Percentiles rank a stretch among this genome's conserved stretches.
These are phyloP conservation scores for Aspergillus nomiae DNA, from an alignment of 2,329 filamentous ascomycete genomes.

Conservation along the genomic window DNA sequence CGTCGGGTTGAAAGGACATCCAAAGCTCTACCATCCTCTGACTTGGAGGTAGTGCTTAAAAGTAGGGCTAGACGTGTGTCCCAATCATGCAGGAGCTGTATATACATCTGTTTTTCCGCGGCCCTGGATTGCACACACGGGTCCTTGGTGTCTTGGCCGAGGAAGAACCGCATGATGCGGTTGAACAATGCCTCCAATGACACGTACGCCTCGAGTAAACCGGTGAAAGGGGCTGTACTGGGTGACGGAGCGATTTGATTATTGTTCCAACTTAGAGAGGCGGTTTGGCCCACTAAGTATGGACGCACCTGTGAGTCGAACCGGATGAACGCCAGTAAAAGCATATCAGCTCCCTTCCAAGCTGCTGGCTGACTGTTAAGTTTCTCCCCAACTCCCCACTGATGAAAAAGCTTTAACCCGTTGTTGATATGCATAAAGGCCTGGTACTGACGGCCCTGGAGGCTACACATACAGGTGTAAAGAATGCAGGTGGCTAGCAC, in stretches of 20 bases:
- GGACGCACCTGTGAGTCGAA: slow-evolving; percentile 10
- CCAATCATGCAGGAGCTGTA: too few relatives aligned
- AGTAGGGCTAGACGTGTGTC: too few relatives aligned
- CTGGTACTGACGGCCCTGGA: slow-evolving; percentile 5
- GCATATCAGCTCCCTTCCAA: neutral
- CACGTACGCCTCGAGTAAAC: too few relatives aligned
- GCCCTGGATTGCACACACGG: too few relatives aligned
- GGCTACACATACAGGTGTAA: slow-evolving; percentile 4
- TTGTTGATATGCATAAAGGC: slow-evolving; percentile 12
- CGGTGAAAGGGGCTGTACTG: too few relatives aligned
- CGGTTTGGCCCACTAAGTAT: neutral
- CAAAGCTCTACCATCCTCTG: too few relatives aligned
- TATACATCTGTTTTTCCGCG: too few relatives aligned
- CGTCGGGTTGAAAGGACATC: too few relatives aligned
- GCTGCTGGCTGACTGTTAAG: neutral
- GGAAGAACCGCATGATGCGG: too few relatives aligned
- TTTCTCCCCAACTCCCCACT: neutral
- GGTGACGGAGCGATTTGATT: neutral
- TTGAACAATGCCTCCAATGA: too few relatives aligned
- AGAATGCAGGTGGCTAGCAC: slow-evolving; percentile 7
- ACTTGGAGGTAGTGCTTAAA: too few relatives aligned
- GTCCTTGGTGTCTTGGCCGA: too few relatives aligned
- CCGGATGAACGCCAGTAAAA: slow-evolving; percentile 1
- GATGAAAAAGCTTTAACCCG: slow-evolving; percentile 4
- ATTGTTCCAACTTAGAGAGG: neutral